phyloP scores from a whole-genome alignment of 192 early-diverging fungal species.

The Coemansia reversa region DNA sequence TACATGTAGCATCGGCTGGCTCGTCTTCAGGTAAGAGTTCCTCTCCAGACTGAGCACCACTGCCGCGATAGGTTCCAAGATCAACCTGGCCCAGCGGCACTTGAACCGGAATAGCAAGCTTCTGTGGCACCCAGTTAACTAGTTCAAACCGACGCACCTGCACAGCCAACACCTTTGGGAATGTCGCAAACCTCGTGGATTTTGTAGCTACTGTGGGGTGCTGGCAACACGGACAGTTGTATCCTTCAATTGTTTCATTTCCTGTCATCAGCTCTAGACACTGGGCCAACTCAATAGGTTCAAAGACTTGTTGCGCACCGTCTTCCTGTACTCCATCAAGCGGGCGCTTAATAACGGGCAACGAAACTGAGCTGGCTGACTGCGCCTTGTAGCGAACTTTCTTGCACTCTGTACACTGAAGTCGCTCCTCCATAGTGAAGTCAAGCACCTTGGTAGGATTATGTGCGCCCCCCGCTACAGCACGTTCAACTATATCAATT shows the following conservation, averaged over 20 bases:
- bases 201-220: conserved; percentile 60
- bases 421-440: conserved; percentile 75
- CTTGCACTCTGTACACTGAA: conserved; percentile 84
- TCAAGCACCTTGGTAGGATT: conserved; percentile 82
- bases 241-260: conserved; percentile 59
- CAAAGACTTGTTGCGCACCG: conserved; percentile 15
- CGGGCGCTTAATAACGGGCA: conserved; percentile 70
- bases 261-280: conserved; percentile 64
- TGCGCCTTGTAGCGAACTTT: conserved; percentile 74
- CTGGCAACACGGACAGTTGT: conserved; percentile 64
- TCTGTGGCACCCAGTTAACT: conserved; percentile 80
- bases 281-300: conserved; percentile 59
- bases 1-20: too few species aligned
- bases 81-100: conserved; percentile 58
- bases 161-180: conserved; percentile 71
- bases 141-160: conserved; percentile 71
- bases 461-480: conserved; percentile 39
- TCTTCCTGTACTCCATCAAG: conserved; percentile 9
- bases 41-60: conserved; percentile 68
- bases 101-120: conserved; percentile 60
- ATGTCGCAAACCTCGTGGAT: conserved; percentile 69
- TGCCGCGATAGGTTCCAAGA: conserved; percentile 69
- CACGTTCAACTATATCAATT: conserved; percentile 76
- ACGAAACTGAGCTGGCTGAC: conserved; percentile 55
- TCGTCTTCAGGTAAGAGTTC: conserved; percentile 69